Base-by-base conservation (phyloP, 495 filamentous ascomycete genomes). In the Xylaria bambusicola region DNA sequence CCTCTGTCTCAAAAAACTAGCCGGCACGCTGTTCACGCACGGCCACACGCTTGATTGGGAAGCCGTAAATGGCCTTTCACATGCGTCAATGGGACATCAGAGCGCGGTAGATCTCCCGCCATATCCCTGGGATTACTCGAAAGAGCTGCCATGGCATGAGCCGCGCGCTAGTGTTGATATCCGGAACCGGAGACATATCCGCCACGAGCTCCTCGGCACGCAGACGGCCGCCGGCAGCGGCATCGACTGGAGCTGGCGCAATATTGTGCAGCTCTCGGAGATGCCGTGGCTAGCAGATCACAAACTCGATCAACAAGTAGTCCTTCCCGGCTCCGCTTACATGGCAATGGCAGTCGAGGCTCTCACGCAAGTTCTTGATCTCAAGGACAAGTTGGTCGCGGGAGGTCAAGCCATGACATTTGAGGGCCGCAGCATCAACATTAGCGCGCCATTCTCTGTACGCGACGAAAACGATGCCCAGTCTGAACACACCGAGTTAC, bases 251-350 rank as follows among this genome's bases (percentile, higher is more conserved):
- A 49, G 10, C 13, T 70, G 67, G 67, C 49, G 67, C 1, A 70
- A 70, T 29, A 59, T 55, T 35, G 46, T 67, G 1, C 60, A 36
- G 2, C 15, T 56, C 1, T 40, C 24, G 21, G 65, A 70, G 27
- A 47, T 73, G 0, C 73, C 75, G 0, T 86, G 81, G 82, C 31
- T 84, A 0, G 42, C 60, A 0, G 80, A 80, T 36, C 82, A 85
- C 64, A 64, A 52, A 27, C 4, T 77, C 1, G 70, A 72, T 20
- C 29, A 33, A 5, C 29, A 10, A 33, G 29, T 33, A 10, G 29
- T 90, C 0, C 82, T 85, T 44, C 85, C 86, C 4, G 83, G 73
- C 8, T 72, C 83, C 2, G 80, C 71, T 0, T 86, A 83, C 53
- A 57, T 82, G 2, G 68, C 72, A 5, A 77, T 81, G 60, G 82